Conservation (phyloP, 1,139 yeast genomes). For the Taphrina sp. region DNA sequence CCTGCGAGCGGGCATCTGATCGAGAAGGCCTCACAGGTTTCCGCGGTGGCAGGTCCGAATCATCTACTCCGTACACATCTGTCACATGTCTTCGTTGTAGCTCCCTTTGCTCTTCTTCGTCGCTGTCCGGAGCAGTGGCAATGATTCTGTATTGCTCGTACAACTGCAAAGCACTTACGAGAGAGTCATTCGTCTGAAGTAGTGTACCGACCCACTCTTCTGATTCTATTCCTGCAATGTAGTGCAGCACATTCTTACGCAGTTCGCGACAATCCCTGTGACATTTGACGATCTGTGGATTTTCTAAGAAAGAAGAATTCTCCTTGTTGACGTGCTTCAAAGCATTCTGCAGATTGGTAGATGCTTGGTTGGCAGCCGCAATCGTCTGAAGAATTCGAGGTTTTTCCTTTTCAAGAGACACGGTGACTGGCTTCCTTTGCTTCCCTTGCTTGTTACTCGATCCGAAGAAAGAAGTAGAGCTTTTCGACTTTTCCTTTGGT, state of each 20-base stretch:
- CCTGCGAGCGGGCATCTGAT: background rate
- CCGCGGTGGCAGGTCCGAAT: slow-evolving; percentile 19
- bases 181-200: slow-evolving; percentile 83
- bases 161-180: slow-evolving; percentile 66
- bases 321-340: slow-evolving; percentile 57
- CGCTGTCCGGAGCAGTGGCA: slow-evolving; percentile 51
- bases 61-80: slow-evolving; percentile 24
- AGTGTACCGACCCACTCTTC: slow-evolving; percentile 85
- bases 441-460: slow-evolving; percentile 17
- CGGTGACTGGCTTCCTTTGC: slow-evolving; percentile 5
- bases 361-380: slow-evolving; percentile 72
- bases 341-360: slow-evolving; percentile 69
- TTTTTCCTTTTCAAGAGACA: slow-evolving; percentile 26
- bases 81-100: slow-evolving; percentile 17
- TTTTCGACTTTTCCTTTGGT: slow-evolving; percentile 26
- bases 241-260: slow-evolving; percentile 73
- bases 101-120: slow-evolving; percentile 36
- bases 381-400: slow-evolving; percentile 56
- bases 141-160: slow-evolving; percentile 57
- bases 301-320: slow-evolving; percentile 59
- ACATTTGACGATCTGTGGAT: slow-evolving; percentile 49
- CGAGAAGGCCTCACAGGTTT: slow-evolving; percentile 19
- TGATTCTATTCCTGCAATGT: slow-evolving; percentile 72
- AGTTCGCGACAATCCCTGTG: slow-evolving; percentile 74
- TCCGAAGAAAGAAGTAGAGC: slow-evolving; percentile 15